A percentile compares a stretch with the other conserved stretches of the same genome.
Conservation (phyloP, 1,139 yeast species). For the Nakaseomyces nivariensis region DNA sequence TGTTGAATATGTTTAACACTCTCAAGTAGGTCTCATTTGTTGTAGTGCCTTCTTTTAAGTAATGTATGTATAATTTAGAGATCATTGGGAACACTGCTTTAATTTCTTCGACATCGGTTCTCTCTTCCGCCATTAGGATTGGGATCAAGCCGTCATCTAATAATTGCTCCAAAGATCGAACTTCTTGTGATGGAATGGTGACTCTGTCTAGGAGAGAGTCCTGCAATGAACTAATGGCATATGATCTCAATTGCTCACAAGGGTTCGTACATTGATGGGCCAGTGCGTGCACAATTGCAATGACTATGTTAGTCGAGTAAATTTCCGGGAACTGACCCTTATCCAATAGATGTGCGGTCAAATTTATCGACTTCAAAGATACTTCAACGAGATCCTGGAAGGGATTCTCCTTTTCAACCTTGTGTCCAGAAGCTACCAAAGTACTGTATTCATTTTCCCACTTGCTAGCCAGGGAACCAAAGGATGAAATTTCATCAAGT, state of each 20-base stretch:
- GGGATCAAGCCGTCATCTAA: conserved; percentile 73
- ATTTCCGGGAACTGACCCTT: background rate
- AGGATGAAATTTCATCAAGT: conserved; percentile 70
- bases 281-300: conserved; percentile 57
- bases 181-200: conserved; percentile 25
- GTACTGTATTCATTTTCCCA: conserved; percentile 55
- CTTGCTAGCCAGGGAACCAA: conserved; percentile 73
- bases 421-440: conserved; percentile 35
- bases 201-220: conserved; percentile 34
- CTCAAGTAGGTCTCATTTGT: conserved; percentile 38
- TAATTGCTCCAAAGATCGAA: conserved; percentile 38
- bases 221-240: conserved; percentile 51
- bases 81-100: conserved; percentile 55
- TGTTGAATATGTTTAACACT: conserved; percentile 41
- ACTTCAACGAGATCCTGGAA: conserved; percentile 45
- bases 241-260: conserved; percentile 61
- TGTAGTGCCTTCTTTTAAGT: conserved; percentile 34
- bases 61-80: conserved; percentile 64
- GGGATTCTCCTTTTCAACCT: conserved; percentile 38
- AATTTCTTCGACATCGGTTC: conserved; percentile 35
- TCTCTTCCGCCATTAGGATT: conserved; percentile 49
- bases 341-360: conserved; percentile 43
- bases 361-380: conserved; percentile 52
- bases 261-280: conserved; percentile 88
- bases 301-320: background rate